phyloP scores from a whole-genome alignment of 192 early-diverging fungal species.

The Irineochytrium annulatum region DNA sequence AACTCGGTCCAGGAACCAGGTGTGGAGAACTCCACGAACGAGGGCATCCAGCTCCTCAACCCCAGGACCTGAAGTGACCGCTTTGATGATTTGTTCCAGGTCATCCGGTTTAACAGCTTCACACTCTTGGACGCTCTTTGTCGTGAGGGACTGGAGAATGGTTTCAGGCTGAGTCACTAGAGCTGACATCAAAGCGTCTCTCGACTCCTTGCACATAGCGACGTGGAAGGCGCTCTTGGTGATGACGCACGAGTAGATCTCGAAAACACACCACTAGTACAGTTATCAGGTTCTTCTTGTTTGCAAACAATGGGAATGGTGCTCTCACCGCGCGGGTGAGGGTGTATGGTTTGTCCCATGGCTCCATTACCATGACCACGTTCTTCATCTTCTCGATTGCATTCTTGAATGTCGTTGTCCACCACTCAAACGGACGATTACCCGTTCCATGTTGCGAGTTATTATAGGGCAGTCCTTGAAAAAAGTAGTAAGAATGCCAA shows the following conservation, averaged over 20 bases:
- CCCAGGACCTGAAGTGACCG: too few relatives aligned
- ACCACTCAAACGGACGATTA: conserved; percentile 21
- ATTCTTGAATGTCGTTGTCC: conserved; percentile 22
- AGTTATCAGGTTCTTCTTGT: too few relatives aligned
- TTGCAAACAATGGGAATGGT: too few relatives aligned
- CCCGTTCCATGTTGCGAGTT: conserved; percentile 29
- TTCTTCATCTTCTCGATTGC: conserved; percentile 19
- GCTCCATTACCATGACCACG: conserved; percentile 23
- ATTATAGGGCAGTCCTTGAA: too few relatives aligned
- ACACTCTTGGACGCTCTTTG: not conserved
- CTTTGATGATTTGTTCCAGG: not conserved
- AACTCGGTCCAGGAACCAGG: too few relatives aligned
- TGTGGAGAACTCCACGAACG: too few relatives aligned
- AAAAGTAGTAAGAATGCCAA: too few relatives aligned
- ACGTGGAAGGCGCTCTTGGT: conserved; percentile 23
- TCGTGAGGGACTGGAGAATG: not conserved
- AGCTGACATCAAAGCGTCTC: not conserved
- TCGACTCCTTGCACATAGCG: conserved; percentile 10
- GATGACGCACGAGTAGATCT: conserved; percentile 12
- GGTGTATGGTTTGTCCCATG: conserved; percentile 27
- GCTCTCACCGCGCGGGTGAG: conserved; percentile 21
- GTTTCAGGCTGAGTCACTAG: not conserved
- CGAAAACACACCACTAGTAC: conserved; percentile 33
- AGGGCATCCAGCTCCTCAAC: too few relatives aligned
- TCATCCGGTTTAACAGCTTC: not conserved